Conservation (phyloP, 2,329 filamentous ascomycete genomes). For the Ceratocystis diversiconidia region DNA sequence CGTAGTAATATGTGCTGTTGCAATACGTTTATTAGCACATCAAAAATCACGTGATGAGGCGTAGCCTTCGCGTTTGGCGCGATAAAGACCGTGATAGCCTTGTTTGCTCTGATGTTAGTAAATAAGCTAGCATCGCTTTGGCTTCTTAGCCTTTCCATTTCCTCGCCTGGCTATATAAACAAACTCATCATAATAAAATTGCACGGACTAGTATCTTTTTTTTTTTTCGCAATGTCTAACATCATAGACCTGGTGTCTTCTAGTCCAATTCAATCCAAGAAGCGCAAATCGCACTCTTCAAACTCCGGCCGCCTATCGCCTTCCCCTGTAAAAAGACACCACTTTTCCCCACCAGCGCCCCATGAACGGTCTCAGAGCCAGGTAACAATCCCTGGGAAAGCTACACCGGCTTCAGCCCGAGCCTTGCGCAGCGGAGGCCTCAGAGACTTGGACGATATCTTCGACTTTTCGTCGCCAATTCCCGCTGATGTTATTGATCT, state of each 20-base stretch:
- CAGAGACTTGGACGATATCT: not conserved
- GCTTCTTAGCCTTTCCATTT: not conserved
- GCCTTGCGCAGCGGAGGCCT: not conserved
- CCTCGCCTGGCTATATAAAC: not conserved
- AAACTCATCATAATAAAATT: not conserved
- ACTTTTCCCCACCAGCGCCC: not conserved
- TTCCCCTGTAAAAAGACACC: not conserved
- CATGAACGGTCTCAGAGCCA: not conserved
- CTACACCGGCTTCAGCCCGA: not conserved
- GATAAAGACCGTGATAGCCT: not conserved
- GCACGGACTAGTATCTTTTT: not conserved
- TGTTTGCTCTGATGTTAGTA: not conserved
- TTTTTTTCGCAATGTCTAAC: not conserved
- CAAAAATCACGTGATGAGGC: not conserved
- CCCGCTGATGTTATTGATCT: not conserved
- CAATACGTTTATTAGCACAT: not conserved
- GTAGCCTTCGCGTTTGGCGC: not conserved
- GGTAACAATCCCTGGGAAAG: not conserved
- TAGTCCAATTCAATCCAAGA: conserved; percentile 1
- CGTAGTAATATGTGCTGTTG: too few species aligned
- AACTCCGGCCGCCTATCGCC: not conserved
- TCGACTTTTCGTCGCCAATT: not conserved
- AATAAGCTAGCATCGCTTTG: not conserved
- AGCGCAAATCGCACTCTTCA: not conserved
- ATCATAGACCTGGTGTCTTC: conserved; percentile 8